Evolutionary conservation across 768 basidiomycete genomes (phyloP).

Genomic region (Galerina marginata): DNA sequence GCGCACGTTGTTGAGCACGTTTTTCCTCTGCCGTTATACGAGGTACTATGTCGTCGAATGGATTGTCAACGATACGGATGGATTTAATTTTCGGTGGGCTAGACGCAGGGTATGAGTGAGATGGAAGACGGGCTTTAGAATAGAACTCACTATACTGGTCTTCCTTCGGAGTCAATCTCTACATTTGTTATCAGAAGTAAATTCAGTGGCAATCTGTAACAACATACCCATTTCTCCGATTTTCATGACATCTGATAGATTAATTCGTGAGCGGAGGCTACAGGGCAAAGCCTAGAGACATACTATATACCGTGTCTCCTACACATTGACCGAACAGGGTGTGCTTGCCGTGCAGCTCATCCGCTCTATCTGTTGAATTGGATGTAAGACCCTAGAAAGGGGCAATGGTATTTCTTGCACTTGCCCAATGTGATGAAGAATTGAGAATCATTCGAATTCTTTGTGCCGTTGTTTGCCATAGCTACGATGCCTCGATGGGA

Average conservation of each 20-base stretch:
- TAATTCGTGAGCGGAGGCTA: not conserved
- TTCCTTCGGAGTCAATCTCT: conserved; percentile 78
- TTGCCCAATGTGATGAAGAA: conserved; percentile 93
- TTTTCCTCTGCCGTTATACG: conserved; percentile 96
- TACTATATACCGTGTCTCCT: conserved; percentile 90
- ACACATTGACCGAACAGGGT: conserved; percentile 92
- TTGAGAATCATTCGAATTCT: conserved; percentile 92
- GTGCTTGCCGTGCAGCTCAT: conserved; percentile 93
- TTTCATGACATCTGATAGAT: conserved; percentile 78
- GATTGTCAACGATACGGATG: conserved; percentile 88
- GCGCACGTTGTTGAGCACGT: conserved; percentile 80
- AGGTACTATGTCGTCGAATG: conserved; percentile 93
- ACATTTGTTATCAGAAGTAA: conserved; percentile 8
- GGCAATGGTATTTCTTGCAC: conserved; percentile 6
- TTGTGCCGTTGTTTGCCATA: conserved; percentile 91
- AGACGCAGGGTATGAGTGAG: conserved; percentile 2
- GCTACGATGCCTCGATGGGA: conserved; percentile 89
- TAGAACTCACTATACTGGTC: conserved; percentile 78
- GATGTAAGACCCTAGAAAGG: not conserved
- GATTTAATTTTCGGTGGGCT: conserved; percentile 93
- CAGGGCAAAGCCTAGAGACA: conserved; percentile 30
- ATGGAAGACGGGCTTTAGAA: not conserved
- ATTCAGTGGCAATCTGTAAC: not conserved
- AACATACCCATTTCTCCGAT: conserved; percentile 85
- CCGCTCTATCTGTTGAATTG: conserved; percentile 72